A percentile compares a stretch with the other conserved stretches of the same genome.
Evolutionary conservation across 2,329 filamentous ascomycete genomes (phyloP).

Genomic region (Clarireedia hainanense): DNA sequence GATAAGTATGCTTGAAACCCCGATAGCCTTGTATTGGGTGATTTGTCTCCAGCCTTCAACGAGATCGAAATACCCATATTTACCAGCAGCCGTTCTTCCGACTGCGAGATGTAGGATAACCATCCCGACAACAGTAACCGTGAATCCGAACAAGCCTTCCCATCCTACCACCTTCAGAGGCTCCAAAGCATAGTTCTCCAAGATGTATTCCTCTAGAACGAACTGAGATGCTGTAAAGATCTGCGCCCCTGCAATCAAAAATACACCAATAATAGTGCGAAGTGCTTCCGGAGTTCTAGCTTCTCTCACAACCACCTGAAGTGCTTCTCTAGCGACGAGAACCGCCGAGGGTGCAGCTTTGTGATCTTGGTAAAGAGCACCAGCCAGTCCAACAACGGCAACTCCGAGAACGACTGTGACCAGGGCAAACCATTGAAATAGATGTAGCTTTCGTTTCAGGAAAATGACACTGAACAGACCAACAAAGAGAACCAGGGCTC

Average conservation of each 20-base stretch:
- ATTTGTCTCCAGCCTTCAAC: slow-evolving; percentile 79
- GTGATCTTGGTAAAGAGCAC: slow-evolving; percentile 66
- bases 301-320: slow-evolving; percentile 34
- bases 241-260: slow-evolving; percentile 88
- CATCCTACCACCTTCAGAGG: slow-evolving; percentile 90
- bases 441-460: slow-evolving; percentile 65
- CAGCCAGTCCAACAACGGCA: slow-evolving; percentile 80
- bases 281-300: slow-evolving; percentile 48
- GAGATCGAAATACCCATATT: slow-evolving; percentile 83
- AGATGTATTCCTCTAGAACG: slow-evolving; percentile 88
- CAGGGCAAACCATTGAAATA: slow-evolving; percentile 91
- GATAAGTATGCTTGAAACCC: slow-evolving; percentile 74
- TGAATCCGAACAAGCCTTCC: slow-evolving; percentile 90
- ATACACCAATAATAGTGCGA: slow-evolving; percentile 70
- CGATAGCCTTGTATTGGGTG: slow-evolving; percentile 60
- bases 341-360: slow-evolving; percentile 30
- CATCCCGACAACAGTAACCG: slow-evolving; percentile 72
- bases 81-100: slow-evolving; percentile 65
- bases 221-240: slow-evolving; percentile 97
- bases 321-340: slow-evolving; percentile 33
- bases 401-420: slow-evolving; percentile 84
- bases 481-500: slow-evolving; percentile 90
- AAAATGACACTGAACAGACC: slow-evolving; percentile 93
- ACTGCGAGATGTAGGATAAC: slow-evolving; percentile 68
- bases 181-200: slow-evolving; percentile 63